Conservation (phyloP, 1,284 basidiomycete genomes). For the Volvariella surrecta region DNA sequence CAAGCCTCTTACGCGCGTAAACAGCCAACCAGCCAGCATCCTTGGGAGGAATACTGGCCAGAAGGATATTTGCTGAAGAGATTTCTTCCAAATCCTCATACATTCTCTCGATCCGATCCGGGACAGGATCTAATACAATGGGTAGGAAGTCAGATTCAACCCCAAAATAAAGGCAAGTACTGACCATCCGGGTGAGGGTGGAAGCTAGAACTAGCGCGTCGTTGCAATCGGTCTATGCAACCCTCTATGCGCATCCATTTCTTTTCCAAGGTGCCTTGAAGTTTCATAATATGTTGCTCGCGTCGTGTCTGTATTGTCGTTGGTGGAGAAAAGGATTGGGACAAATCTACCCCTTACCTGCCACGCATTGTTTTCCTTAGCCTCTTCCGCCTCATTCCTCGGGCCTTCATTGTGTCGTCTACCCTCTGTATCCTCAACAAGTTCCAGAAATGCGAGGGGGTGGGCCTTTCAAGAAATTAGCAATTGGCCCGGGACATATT, state of each 20-base stretch:
- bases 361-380: conserved; percentile 54
- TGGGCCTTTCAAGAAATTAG: conserved; percentile 35
- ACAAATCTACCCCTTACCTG: conserved; percentile 33
- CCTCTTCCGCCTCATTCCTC: conserved; percentile 67
- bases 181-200: conserved; percentile 35
- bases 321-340: not conserved
- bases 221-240: conserved; percentile 51
- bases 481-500: not conserved
- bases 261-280: conserved; percentile 47
- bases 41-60: conserved; percentile 30
- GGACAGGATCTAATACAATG: conserved; percentile 32
- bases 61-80: conserved; percentile 29
- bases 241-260: conserved; percentile 36
- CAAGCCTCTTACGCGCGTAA: conserved; percentile 43
- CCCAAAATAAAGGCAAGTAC: conserved; percentile 7
- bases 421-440: conserved; percentile 39
- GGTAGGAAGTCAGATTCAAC: conserved; percentile 1
- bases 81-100: conserved; percentile 58
- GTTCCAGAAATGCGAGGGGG: conserved; percentile 60
- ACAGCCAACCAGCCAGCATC: conserved; percentile 60
- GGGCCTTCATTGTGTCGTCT: conserved; percentile 48
- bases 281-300: conserved; percentile 42
- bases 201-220: conserved; percentile 36
- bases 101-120: conserved; percentile 53
- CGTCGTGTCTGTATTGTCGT: conserved; percentile 34